phyloP scores from a whole-genome alignment of 2,329 filamentous ascomycete genomes.

The Rhynchosporium secalis region DNA sequence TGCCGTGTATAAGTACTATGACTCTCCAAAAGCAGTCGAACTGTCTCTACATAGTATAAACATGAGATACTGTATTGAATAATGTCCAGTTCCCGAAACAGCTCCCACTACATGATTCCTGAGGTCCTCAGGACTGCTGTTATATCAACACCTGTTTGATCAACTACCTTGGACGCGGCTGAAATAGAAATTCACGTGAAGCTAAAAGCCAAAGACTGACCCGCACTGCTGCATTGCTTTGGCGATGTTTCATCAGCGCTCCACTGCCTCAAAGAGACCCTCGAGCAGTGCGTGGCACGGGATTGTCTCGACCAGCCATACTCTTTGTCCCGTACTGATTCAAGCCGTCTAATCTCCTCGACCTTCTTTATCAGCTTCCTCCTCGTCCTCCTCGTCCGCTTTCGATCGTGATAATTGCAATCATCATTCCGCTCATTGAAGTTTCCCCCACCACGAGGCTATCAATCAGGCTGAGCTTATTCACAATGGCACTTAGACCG shows the following conservation, averaged over 20 bases:
- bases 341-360: neutral
- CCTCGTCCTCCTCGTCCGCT: constrained; percentile 2
- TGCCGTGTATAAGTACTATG: too few species aligned
- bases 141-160: neutral
- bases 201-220: neutral
- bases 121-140: too few species aligned
- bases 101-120: too few species aligned
- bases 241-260: constrained; percentile 19
- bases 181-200: constrained; percentile 1
- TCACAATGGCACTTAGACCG: constrained; percentile 56
- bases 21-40: too few species aligned
- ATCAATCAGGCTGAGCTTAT: constrained; percentile 21
- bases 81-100: too few species aligned
- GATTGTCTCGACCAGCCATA: constrained; percentile 16
- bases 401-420: neutral
- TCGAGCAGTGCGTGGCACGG: constrained; percentile 4
- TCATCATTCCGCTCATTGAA: constrained; percentile 15
- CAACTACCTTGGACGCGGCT: neutral
- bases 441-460: constrained; percentile 23
- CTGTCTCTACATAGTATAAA: too few species aligned
- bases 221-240: constrained; percentile 11
- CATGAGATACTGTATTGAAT: too few species aligned
- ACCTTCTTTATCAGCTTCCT: neutral
- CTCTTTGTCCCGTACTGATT: constrained; percentile 16
- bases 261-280: constrained; percentile 14